Conservation (phyloP, 2,329 filamentous ascomycete species). For the Dothistroma septosporum region DNA sequence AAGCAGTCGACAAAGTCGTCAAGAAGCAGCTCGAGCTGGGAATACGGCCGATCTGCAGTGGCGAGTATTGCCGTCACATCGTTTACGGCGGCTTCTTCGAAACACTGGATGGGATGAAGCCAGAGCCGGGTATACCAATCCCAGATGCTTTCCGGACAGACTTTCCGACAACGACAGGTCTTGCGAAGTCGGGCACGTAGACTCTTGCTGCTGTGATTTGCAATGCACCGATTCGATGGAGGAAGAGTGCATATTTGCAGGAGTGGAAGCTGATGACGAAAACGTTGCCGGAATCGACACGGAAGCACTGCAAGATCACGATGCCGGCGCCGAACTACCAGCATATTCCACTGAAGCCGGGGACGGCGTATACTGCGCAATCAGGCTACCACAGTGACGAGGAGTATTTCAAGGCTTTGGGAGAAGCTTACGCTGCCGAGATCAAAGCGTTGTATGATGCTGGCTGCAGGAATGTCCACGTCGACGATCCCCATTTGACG, state of each 20-base stretch:
- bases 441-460: slow-evolving; percentile 24
- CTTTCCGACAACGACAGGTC: slow-evolving; percentile 23
- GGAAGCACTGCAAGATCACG: slow-evolving; percentile 26
- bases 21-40: slow-evolving; percentile 59
- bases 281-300: slow-evolving; percentile 12
- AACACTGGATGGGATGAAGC: slow-evolving; percentile 21
- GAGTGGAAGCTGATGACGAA: slow-evolving; percentile 24
- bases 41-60: slow-evolving; percentile 52
- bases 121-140: slow-evolving; percentile 13
- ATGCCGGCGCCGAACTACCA: slow-evolving; percentile 31
- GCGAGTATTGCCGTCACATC: slow-evolving; percentile 53
- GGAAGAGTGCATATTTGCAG: slow-evolving; percentile 21
- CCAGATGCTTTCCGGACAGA: slow-evolving; percentile 23
- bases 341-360: slow-evolving; percentile 29
- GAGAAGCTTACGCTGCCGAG: slow-evolving; percentile 20
- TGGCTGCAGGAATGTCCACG: slow-evolving; percentile 23
- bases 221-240: slow-evolving; percentile 23
- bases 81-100: slow-evolving; percentile 30
- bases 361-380: slow-evolving; percentile 25
- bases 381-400: slow-evolving; percentile 26
- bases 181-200: slow-evolving; percentile 19
- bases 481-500: slow-evolving; percentile 29
- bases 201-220: slow-evolving; percentile 23
- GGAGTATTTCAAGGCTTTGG: slow-evolving; percentile 30
- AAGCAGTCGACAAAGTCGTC: slow-evolving; percentile 60